Base-by-base conservation (phyloP, 768 basidiomycete species). In the Dacryopinax primogenitus region DNA sequence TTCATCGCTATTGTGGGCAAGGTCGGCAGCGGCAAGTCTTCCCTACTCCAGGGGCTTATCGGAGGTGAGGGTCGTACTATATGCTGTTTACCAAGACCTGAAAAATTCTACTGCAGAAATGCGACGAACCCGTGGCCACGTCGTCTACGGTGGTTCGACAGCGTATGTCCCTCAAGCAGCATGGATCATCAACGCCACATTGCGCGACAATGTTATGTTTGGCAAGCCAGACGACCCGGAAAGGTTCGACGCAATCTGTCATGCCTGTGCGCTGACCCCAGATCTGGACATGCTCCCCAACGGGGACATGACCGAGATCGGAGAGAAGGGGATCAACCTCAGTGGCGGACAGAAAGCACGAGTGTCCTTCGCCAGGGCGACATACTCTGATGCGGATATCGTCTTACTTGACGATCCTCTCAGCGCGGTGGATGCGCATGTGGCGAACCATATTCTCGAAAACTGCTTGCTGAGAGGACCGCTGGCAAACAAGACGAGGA, bases 321-420 rank as follows among this genome's bases (percentile, higher is more conserved):
- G 87, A 26, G 88, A 92, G 74, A 86, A 86, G 71, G 90, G 88
- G 0, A 84, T 86, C 68, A 86, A 83, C 73, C 73, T 85, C 37
- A 84, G 83, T 67, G 85, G 84, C 78, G 71, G 68, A 71, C 67
- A 72, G n/a, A 70, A 86, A 81, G 86, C 86, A 37, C 84, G 87
- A n/a, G 81, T 89, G 2, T 86, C 85, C 0, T 76, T 90, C 26
- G 90, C 90, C 0, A 78, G 90, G 30, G 88, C 88, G 0, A 85
- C 86, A 1, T 93, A 91, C 70, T 84, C 87, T 1, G 75, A 80
- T 0, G 79, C 86, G 0, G 86, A 90, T 65, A 80, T 92, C 63
- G 83, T 89, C 41, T 80, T 92, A 15, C 79, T 92, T 32, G 90
- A 93, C 70, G 90, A 93, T 71, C 86, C 90, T 16, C 80, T 92